Evolutionary conservation across 2,329 filamentous ascomycete species (phyloP).

Genomic region (Calonectria pauciramosa): DNA sequence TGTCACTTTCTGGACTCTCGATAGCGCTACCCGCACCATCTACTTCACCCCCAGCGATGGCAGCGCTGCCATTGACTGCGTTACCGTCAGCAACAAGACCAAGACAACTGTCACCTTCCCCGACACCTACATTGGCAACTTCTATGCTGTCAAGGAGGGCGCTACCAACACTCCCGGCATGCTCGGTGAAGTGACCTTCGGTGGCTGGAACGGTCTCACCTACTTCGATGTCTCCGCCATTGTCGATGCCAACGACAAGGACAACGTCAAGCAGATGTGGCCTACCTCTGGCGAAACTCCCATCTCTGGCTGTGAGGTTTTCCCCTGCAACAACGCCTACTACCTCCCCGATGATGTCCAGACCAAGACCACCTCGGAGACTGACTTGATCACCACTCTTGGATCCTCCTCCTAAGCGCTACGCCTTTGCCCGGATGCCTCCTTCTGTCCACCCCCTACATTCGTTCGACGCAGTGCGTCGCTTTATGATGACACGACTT

Average conservation of each 20-base stretch:
- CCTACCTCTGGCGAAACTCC: constrained; percentile 54
- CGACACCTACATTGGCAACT: constrained; percentile 63
- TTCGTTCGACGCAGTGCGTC: constrained; percentile 45
- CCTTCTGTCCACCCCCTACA: constrained; percentile 29
- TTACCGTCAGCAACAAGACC: constrained; percentile 56
- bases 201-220: constrained; percentile 62
- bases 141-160: constrained; percentile 63
- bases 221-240: constrained; percentile 74
- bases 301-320: constrained; percentile 65
- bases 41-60: constrained; percentile 63
- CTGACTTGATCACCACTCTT: constrained; percentile 65
- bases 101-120: constrained; percentile 60
- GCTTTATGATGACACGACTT: constrained; percentile 45
- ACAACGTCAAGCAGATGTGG: constrained; percentile 69
- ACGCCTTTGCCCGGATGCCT: constrained; percentile 31
- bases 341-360: constrained; percentile 67
- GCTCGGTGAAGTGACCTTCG: constrained; percentile 66
- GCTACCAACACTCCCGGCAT: constrained; percentile 59
- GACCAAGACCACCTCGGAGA: constrained; percentile 65
- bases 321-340: constrained; percentile 69
- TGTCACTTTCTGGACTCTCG: constrained; percentile 72
- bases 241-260: constrained; percentile 62
- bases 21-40: constrained; percentile 63
- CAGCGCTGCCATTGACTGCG: constrained; percentile 49
- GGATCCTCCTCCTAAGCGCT: constrained; percentile 48